Conservation (phyloP, 2,329 filamentous ascomycete genomes). For the Tolypocladium paradoxum region DNA sequence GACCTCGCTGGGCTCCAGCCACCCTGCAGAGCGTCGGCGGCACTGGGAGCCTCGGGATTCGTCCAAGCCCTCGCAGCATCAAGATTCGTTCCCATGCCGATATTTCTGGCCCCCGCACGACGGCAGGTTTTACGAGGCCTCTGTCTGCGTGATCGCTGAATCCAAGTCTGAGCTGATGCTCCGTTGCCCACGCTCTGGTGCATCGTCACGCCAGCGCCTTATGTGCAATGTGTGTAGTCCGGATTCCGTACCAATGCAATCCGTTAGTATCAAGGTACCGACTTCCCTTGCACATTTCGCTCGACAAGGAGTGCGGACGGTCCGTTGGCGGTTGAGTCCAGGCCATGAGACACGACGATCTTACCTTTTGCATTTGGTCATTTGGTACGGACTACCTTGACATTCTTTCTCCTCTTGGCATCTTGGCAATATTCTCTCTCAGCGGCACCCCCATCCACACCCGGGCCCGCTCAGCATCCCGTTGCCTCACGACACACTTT, state of each 20-base stretch:
- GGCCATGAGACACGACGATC: too few species aligned
- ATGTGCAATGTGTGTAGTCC: too few species aligned
- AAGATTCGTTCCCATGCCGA: not conserved
- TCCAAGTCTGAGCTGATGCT: not conserved
- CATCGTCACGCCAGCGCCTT: too few species aligned
- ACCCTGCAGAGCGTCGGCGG: constrained; percentile 31
- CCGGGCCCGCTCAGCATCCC: too few species aligned
- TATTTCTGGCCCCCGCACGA: not conserved
- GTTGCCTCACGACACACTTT: not conserved
- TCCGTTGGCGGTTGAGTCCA: not conserved
- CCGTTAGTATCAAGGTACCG: not conserved
- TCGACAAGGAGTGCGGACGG: not conserved
- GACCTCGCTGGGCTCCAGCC: not conserved
- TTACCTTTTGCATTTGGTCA: too few species aligned
- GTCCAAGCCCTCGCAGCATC: constrained; percentile 9
- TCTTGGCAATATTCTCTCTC: too few species aligned
- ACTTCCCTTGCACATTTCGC: not conserved
- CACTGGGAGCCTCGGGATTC: constrained; percentile 26
- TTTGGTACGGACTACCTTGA: too few species aligned
- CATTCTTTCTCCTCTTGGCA: too few species aligned
- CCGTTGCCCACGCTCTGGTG: too few species aligned
- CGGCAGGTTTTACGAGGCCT: not conserved
- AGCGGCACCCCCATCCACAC: too few species aligned
- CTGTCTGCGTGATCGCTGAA: not conserved
- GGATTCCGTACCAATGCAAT: too few species aligned